Conservation (phyloP, 495 filamentous ascomycete species). For the Penicillium angulare region DNA sequence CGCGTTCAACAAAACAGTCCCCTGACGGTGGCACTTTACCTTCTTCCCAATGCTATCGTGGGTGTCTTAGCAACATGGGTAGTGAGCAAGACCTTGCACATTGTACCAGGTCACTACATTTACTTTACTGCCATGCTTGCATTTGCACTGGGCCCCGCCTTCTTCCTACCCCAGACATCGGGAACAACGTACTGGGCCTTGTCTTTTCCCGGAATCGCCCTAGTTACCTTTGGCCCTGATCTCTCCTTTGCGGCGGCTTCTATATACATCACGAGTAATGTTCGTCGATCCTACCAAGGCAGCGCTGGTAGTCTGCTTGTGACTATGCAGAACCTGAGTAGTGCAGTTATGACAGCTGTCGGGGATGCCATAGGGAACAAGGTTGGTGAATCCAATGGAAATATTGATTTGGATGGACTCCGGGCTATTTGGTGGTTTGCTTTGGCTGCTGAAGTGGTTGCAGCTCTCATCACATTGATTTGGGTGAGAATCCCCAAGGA, state of each 20-base stretch:
- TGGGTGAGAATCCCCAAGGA: constrained; percentile 47
- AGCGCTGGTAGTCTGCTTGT: constrained; percentile 35
- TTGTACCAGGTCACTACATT: constrained; percentile 49
- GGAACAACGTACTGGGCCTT: constrained; percentile 32
- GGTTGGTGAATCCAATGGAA: constrained; percentile 33
- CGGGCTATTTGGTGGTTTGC: constrained; percentile 51
- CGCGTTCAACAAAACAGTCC: constrained; percentile 39
- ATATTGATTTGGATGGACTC: constrained; percentile 42
- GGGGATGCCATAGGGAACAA: constrained; percentile 44
- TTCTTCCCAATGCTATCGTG: constrained; percentile 44
- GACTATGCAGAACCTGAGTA: constrained; percentile 33
- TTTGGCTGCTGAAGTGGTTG: constrained; percentile 33
- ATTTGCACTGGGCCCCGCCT: constrained; percentile 30
- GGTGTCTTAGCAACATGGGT: constrained; percentile 46
- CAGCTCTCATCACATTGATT: constrained; percentile 39
- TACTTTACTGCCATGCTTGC: constrained; percentile 37
- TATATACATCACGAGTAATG: constrained; percentile 36
- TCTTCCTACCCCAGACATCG: constrained; percentile 33
- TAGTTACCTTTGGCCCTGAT: constrained; percentile 37
- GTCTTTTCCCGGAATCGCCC: constrained; percentile 25
- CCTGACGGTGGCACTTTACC: constrained; percentile 40
- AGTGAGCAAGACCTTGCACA: constrained; percentile 43
- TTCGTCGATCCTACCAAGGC: constrained; percentile 32
- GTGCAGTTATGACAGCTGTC: constrained; percentile 45
- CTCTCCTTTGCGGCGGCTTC: constrained; percentile 33